phyloP scores from a whole-genome alignment of 306 rosid species.

The Canavalia ensiformis region DNA sequence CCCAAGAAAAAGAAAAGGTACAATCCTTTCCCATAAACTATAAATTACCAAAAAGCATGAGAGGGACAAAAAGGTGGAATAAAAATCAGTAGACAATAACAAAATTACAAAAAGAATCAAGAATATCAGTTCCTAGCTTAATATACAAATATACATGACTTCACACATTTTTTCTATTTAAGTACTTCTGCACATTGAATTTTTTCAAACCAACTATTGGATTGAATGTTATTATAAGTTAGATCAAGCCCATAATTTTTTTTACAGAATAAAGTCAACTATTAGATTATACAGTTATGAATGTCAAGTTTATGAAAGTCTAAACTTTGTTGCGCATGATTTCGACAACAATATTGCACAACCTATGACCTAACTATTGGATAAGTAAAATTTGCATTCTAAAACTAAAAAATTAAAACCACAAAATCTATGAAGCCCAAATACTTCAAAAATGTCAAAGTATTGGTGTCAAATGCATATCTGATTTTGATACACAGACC shows the following conservation, averaged over 20 bases:
- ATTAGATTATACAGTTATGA: not conserved
- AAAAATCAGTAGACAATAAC: slow-evolving; percentile 5
- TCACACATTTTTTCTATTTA: not conserved
- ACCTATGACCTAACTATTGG: not conserved
- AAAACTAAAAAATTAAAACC: slow-evolving; percentile 4
- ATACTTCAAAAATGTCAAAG: no score
- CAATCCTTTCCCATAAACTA: slow-evolving; percentile 23
- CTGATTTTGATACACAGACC: no score
- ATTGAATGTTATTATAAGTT: not conserved
- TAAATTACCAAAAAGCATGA: not conserved
- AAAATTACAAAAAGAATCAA: slow-evolving; percentile 2
- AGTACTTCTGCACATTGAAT: not conserved
- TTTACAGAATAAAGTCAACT: not conserved
- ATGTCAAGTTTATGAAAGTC: not conserved
- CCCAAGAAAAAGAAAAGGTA: slow-evolving; percentile 6
- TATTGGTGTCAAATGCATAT: no score
- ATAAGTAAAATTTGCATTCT: not conserved
- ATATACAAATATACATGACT: not conserved
- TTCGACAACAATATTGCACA: not conserved
- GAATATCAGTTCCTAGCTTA: slow-evolving; percentile 27
- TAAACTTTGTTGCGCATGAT: not conserved
- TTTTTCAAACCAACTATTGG: not conserved
- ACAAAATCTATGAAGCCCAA: not conserved
- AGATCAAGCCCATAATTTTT: not conserved
- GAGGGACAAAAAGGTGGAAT: slow-evolving; percentile 2